Evolutionary conservation across 1,284 basidiomycete species (phyloP).

Genomic region (Cutaneotrichosporon dermatis): DNA sequence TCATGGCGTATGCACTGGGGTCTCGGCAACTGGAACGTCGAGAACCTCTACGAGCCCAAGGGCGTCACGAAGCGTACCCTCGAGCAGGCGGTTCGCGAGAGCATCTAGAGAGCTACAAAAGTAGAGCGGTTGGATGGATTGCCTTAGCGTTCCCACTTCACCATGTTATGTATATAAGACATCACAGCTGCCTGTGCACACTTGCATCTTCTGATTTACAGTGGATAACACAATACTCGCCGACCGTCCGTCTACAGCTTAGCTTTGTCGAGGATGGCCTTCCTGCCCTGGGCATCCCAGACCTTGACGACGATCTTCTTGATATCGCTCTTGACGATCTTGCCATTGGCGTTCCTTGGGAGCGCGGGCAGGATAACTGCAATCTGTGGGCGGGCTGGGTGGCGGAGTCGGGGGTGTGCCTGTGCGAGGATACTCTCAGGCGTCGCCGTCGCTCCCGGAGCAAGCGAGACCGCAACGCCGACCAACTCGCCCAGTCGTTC

Average conservation of each 20-base stretch:
- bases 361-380: slow-evolving; percentile 5
- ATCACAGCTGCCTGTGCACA: too few relatives aligned
- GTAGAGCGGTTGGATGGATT: too few relatives aligned
- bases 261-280: neutral
- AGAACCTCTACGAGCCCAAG: slow-evolving; percentile 5
- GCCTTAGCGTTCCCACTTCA: too few relatives aligned
- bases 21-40: slow-evolving; percentile 2
- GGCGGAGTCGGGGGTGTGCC: slow-evolving; percentile 4
- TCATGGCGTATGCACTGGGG: slow-evolving; percentile 15
- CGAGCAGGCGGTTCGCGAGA: slow-evolving; percentile 4
- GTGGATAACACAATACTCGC: too few relatives aligned
- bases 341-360: slow-evolving; percentile 19
- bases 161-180: too few relatives aligned
- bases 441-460: slow-evolving; percentile 9
- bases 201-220: too few relatives aligned
- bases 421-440: slow-evolving; percentile 4
- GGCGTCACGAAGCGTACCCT: slow-evolving; percentile 3
- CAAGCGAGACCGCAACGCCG: slow-evolving; percentile 32
- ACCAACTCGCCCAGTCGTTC: slow-evolving; percentile 38
- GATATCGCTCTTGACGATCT: slow-evolving; percentile 20
- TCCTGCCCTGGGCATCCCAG: slow-evolving; percentile 9
- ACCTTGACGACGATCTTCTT: slow-evolving; percentile 14
- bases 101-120: neutral
- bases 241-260: neutral
- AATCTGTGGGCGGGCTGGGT: slow-evolving; percentile 11